Evolutionary conservation across 2,329 filamentous ascomycete species (phyloP), one percentile per base, ranked within the genome.

Genomic region (Fusarium praegraminearum): DNA sequence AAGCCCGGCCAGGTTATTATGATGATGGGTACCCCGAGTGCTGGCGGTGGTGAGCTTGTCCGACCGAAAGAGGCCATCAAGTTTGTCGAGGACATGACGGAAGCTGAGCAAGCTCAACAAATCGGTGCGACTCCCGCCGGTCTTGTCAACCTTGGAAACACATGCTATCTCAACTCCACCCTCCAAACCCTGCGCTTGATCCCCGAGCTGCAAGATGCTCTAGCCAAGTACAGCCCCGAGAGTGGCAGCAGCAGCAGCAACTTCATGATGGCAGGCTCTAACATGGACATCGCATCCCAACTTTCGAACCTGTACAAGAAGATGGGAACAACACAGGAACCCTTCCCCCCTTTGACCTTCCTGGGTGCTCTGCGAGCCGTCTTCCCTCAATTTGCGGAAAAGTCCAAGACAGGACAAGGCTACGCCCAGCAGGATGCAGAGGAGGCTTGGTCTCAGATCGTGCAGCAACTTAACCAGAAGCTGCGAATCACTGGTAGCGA

Each of bases 371-470:
- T 99, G 18, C 91, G 95, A 65, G 85, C 85, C 30, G 86, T 90
- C 1, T 98, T 93, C 76, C 96, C 96, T 12, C 96, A 98, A 77
- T 99, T 99, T 77, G 94, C 93, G 13, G 94, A 99, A 81, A 91
- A 89, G 76, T 89, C 93, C 57, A 94, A 93, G 78, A 90, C 91
- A 33, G 92, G 93, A 24, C 86, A 91, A 61, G 94, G 93, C 9
- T 98, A 91, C 77, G 94, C 96, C n/a, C 96, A 99, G 81, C 96
- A 99, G 81, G 96, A 99, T 82, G 96, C 96, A 1, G 96, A 99
- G 80, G 96, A 99, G 80, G 96, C 95, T 47, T 99, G 95, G 94
- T 96, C 95, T 22, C 95, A 98, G 78, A 97, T 99, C 66, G 83
- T 99, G 8, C 89, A 91, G 45, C 92, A 95, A 76, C 83, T 99